Conservation (phyloP, 345 rosid genomes). For the Limnanthes douglasii region DNA sequence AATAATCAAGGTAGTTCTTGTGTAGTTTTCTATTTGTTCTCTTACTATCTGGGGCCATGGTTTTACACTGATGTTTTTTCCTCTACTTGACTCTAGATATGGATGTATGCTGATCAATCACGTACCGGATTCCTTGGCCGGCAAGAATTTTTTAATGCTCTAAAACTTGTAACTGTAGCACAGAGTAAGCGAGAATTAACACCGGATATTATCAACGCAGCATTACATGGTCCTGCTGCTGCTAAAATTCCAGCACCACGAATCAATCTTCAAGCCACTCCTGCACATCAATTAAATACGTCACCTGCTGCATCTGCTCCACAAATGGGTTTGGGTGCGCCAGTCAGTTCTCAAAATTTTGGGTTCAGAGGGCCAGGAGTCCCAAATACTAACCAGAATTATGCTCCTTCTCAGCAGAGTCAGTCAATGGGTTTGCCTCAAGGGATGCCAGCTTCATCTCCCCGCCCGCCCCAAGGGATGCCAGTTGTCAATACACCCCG, state of each 20-base stretch:
- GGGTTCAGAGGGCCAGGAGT: slow-evolving; percentile 53
- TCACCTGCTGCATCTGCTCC: slow-evolving; percentile 21
- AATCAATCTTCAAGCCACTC: slow-evolving; percentile 50
- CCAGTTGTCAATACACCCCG: slow-evolving; percentile 30
- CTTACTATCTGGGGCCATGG: too few species aligned
- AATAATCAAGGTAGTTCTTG: too few species aligned
- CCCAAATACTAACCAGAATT: slow-evolving; percentile 34
- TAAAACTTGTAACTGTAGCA: slow-evolving; percentile 92
- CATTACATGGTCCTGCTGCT: slow-evolving; percentile 86
- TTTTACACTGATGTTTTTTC: slow-evolving; percentile 6
- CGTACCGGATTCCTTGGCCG: slow-evolving; percentile 70
- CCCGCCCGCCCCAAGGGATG: slow-evolving; percentile 32
- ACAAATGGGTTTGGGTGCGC: slow-evolving; percentile 18
- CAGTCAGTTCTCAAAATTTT: slow-evolving; percentile 23
- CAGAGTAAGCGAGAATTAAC: slow-evolving; percentile 92
- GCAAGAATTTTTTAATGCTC: slow-evolving; percentile 73
- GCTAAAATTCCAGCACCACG: slow-evolving; percentile 90
- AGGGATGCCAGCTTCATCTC: slow-evolving; percentile 18
- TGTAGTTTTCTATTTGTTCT: too few species aligned
- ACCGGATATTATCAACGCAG: slow-evolving; percentile 91
- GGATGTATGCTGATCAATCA: slow-evolving; percentile 77
- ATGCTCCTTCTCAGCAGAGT: slow-evolving; percentile 41
- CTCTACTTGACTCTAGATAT: slow-evolving; percentile 39
- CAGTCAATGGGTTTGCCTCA: slow-evolving; percentile 35
- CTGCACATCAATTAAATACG: slow-evolving; percentile 28